Evolutionary conservation across 1,139 yeast genomes (phyloP).

Genomic region (Candida gigantensis): DNA sequence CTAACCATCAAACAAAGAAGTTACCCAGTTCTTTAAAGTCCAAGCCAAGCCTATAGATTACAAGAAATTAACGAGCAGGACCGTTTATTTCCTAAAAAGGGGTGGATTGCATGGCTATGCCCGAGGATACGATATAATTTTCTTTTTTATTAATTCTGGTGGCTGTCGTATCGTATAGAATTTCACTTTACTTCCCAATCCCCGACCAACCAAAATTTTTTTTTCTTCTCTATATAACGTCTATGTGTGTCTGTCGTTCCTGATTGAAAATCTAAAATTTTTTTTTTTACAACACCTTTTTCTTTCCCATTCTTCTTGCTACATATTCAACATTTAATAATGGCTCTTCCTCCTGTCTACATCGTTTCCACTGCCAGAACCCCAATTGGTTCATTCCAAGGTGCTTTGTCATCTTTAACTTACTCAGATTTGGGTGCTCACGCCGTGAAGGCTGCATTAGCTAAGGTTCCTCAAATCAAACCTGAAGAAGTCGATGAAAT

Average conservation of each 20-base stretch:
- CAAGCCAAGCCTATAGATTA: too few relatives aligned
- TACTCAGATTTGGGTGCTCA: conserved; percentile 88
- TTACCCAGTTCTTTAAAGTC: too few relatives aligned
- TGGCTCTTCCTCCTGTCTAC: conserved; percentile 53
- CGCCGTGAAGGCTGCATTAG: conserved; percentile 88
- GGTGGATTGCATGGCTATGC: too few relatives aligned
- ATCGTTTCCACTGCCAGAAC: conserved; percentile 92
- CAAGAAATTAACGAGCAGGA: too few relatives aligned
- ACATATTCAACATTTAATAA: conserved; percentile 4
- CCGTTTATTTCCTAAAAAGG: too few relatives aligned
- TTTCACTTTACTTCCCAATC: neutral
- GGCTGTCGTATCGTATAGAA: too few relatives aligned
- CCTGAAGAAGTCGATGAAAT: conserved; percentile 84
- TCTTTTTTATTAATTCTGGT: too few relatives aligned
- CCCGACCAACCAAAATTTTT: neutral
- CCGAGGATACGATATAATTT: too few relatives aligned
- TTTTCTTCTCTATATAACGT: neutral
- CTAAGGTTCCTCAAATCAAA: conserved; percentile 77
- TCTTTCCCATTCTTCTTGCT: neutral
- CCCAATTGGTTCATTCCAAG: conserved; percentile 93
- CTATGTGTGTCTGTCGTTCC: neutral
- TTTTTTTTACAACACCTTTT: neutral
- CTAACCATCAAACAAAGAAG: too few relatives aligned
- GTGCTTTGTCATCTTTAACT: conserved; percentile 68
- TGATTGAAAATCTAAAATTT: neutral